Evolutionary conservation across 2,329 filamentous ascomycete genomes (phyloP), one percentile per base, ranked within the genome.

Genomic region (Colletotrichum somersetense): DNA sequence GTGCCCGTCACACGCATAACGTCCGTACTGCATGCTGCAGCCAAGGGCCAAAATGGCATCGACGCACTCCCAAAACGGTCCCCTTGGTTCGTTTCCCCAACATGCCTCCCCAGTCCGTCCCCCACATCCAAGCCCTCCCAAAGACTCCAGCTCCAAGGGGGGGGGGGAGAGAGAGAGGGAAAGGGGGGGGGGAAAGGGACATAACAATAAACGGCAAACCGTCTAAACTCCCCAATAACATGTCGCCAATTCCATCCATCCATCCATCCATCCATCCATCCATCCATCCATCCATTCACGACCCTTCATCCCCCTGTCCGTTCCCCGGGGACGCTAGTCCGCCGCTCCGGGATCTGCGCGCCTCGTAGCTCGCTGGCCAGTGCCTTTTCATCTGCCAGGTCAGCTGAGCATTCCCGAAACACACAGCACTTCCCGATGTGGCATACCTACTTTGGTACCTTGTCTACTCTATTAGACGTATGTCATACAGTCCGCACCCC

Each of bases 331-430:
- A 55, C 30, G 52, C 30, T 10, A 12, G 12, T 16, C 52, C 30
- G 52, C 11, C 52, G 30, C 16, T 6, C 18, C 52, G 30, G 52
- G 52, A 55, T 33, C 30, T 55, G 52, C 52, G 26, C 26, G 30
- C 50, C 50, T 30, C 50, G 50, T 10, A 18, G 50, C 14, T 52
- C 23, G 50, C 26, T 26, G 18, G 52, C 52, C 52, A n/a, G 52
- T 55, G 52, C 30, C 16, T 8, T 26, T n/a, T 46, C 8, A 14
- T n/a, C 52, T 2, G 52, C 2, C 52, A 55, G 44, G 61, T 66
- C 67, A 67, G 62, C 67, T 70, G 67, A 66, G 67, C 67, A 59
- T 33, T 46, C 62, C 62, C 64, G 48, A 66, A 59, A 70, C 62
- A 66, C 26, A 10, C 26, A 46, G 44, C 18, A 46, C 44, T 46